phyloP scores from a whole-genome alignment of 331 rosid species.

The Malus hybrid region DNA sequence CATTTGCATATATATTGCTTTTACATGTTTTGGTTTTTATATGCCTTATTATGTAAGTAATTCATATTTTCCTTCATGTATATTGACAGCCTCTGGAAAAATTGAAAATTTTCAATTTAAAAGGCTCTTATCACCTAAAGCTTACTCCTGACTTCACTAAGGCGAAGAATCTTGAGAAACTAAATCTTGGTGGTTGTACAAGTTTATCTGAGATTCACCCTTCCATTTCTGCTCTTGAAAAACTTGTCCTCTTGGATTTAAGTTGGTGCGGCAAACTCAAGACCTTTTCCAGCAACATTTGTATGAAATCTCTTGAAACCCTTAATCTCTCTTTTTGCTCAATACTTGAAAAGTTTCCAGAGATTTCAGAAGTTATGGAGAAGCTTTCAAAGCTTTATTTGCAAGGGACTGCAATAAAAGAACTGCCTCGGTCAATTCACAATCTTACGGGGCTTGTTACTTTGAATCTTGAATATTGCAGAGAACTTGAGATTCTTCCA shows the following conservation, averaged over 20 bases:
- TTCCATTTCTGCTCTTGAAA: background rate
- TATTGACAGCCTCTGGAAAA: background rate
- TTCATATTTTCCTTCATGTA: too few relatives aligned
- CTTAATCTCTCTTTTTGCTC: background rate
- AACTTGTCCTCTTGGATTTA: background rate
- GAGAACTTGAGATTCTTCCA: background rate
- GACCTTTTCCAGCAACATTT: background rate
- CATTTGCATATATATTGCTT: background rate
- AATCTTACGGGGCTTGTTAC: background rate
- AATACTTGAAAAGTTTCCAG: background rate
- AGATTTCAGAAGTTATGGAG: background rate
- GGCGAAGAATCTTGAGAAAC: background rate
- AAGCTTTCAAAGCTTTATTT: background rate
- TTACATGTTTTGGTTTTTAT: too few relatives aligned
- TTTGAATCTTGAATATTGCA: background rate
- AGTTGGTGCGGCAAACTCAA: background rate
- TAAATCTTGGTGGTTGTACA: rapidly evolving
- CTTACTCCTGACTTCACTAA: background rate
- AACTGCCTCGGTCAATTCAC: background rate
- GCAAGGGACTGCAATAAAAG: background rate
- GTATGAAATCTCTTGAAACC: background rate
- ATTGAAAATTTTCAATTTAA: background rate
- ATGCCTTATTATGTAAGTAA: too few relatives aligned
- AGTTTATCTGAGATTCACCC: background rate
- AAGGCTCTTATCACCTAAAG: background rate